Conservation (phyloP, 176 grass and related monocot species). For the Rhynchospora breviuscula region DNA sequence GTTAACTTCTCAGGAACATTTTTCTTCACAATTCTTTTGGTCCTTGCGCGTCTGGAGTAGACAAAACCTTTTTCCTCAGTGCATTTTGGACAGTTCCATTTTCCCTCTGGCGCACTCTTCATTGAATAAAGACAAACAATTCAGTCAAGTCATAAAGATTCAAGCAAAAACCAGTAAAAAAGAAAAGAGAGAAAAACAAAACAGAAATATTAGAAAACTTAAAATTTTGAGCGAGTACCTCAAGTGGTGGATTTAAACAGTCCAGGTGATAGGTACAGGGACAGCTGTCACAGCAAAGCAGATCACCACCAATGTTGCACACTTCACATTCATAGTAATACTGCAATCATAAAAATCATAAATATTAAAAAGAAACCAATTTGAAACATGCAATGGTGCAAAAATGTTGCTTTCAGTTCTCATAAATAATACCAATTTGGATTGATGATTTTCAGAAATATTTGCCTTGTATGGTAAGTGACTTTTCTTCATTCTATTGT, state of each 20-base stretch:
- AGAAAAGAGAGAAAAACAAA: neutral
- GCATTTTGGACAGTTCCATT: constrained; percentile 53
- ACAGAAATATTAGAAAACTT: constrained; percentile 5
- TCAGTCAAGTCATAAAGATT: constrained; percentile 16
- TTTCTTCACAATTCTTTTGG: constrained; percentile 40
- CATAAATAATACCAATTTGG: neutral
- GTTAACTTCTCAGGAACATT: constrained; percentile 37
- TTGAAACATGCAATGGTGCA: neutral
- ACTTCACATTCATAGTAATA: constrained; percentile 89
- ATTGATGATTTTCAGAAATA: neutral
- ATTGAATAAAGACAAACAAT: constrained; percentile 25
- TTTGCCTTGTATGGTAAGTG: neutral
- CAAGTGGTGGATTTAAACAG: constrained; percentile 85
- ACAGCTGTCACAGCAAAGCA: constrained; percentile 91
- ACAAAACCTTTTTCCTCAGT: constrained; percentile 37
- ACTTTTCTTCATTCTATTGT: neutral
- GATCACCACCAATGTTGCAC: constrained; percentile 93
- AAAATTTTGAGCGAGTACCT: constrained; percentile 41
- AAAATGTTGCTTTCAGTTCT: neutral
- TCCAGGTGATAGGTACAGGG: constrained; percentile 89
- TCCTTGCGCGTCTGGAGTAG: constrained; percentile 63
- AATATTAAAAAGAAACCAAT: neutral
- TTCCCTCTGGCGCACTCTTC: constrained; percentile 53
- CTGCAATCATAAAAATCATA: constrained; percentile 47
- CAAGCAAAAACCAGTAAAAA: neutral